Evolutionary conservation across 139 green algal genomes (phyloP).

Genomic region (Edaphochlamys debaryana): DNA sequence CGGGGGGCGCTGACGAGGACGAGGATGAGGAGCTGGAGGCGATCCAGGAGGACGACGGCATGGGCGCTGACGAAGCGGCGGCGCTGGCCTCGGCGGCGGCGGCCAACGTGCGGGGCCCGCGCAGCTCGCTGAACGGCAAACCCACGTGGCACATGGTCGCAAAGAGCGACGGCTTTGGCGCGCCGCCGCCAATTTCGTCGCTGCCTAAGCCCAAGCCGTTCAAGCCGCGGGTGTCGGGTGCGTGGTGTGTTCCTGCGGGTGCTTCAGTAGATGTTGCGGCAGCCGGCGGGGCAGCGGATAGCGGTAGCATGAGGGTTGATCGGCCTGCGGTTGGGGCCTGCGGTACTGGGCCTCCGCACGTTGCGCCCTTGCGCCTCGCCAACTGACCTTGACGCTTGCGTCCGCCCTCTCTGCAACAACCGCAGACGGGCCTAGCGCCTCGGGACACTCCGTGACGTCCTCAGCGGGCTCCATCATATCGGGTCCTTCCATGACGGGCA

Average conservation of each 20-base stretch:
- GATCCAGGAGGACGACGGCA: neutral
- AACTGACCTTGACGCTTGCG: no score
- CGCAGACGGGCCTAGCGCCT: no score
- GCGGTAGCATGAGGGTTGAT: no score
- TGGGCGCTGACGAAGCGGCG: constrained; percentile 2
- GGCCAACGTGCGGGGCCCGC: neutral
- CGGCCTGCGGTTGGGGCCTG: no score
- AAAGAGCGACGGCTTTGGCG: neutral
- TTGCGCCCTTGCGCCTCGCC: no score
- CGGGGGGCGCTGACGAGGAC: neutral
- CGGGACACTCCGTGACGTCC: no score
- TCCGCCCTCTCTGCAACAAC: no score
- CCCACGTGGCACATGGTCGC: neutral
- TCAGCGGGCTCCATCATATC: no score
- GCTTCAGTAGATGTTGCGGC: no score
- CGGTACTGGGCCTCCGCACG: no score
- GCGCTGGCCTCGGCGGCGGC: neutral
- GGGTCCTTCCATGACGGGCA: no score
- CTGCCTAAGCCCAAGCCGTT: neutral
- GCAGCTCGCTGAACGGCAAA: neutral
- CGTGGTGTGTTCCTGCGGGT: neutral
- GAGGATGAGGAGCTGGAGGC: neutral
- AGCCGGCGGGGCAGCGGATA: no score
- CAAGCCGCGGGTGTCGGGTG: neutral
- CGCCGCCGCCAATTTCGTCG: neutral